Evolutionary conservation across 176 grass and related monocot genomes (phyloP).

Genomic region (Raddia distichophylla): DNA sequence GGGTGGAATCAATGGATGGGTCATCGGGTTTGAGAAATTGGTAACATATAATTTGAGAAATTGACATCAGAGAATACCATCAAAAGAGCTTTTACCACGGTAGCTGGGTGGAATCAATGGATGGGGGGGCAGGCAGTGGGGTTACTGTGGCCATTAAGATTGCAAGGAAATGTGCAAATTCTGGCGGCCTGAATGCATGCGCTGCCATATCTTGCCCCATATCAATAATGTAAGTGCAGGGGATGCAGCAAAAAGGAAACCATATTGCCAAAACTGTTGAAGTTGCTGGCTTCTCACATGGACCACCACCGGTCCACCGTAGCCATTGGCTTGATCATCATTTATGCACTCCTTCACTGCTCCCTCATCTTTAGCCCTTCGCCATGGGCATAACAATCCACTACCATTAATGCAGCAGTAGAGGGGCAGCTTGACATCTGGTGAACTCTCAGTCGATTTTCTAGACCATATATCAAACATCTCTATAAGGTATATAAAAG

Average conservation of each 20-base stretch:
- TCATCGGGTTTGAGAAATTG: too few species aligned
- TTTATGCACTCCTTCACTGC: background rate
- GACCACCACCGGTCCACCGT: slow-evolving; percentile 8
- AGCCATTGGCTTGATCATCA: background rate
- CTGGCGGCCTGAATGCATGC: slow-evolving; percentile 40
- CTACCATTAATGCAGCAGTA: too few species aligned
- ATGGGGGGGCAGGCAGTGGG: slow-evolving; percentile 24
- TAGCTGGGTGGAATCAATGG: slow-evolving; percentile 22
- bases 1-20: too few species aligned
- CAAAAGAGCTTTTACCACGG: background rate
- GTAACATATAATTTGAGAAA: too few species aligned
- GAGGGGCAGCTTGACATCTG: too few species aligned
- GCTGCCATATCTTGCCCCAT: slow-evolving; percentile 6
- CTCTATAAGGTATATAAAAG: too few species aligned
- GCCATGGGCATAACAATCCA: too few species aligned
- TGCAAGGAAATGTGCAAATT: slow-evolving; percentile 29
- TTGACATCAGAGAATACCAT: too few species aligned
- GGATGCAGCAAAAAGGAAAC: slow-evolving; percentile 22
- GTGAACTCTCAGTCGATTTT: too few species aligned
- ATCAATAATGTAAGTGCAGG: slow-evolving; percentile 39
- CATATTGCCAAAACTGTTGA: slow-evolving; percentile 16
- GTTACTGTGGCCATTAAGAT: slow-evolving; percentile 34
- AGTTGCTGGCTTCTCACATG: background rate
- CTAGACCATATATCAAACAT: too few species aligned
- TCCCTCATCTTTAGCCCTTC: background rate